phyloP scores from a whole-genome alignment of 768 basidiomycete genomes.

The Calocera viscosa region DNA sequence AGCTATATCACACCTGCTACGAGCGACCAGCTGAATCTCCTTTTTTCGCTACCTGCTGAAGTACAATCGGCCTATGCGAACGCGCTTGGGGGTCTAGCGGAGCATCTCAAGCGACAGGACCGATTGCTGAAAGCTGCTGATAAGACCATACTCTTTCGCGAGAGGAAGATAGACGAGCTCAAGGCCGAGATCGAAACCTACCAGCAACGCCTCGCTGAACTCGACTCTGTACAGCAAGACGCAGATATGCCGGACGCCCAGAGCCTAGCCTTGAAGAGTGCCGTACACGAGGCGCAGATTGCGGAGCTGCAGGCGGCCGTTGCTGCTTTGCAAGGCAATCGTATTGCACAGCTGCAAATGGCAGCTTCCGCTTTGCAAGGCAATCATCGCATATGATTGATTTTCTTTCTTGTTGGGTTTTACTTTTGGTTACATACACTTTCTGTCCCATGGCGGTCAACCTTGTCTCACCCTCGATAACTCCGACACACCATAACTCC shows the following conservation, averaged over 20 bases:
- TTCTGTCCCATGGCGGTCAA: background rate
- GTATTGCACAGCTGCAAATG: background rate
- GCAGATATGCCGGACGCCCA: background rate
- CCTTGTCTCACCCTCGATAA: background rate
- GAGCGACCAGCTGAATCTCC: background rate
- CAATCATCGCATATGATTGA: background rate
- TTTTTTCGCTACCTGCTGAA: background rate
- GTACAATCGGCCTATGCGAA: background rate
- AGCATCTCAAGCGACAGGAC: background rate
- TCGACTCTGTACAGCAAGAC: background rate
- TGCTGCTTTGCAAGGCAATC: background rate
- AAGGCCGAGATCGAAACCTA: background rate
- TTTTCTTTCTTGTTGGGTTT: background rate
- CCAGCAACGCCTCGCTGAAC: background rate
- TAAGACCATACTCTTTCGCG: background rate
- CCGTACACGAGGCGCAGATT: background rate
- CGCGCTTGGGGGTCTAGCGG: background rate
- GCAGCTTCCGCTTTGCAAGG: background rate
- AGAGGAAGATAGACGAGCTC: background rate
- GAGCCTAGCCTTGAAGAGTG: background rate
- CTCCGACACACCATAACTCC: too few species aligned
- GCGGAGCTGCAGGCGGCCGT: background rate
- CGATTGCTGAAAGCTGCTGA: background rate
- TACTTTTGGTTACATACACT: background rate
- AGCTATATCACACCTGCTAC: slow-evolving; percentile 2